These are phyloP conservation scores for Gynandropsis gynandra DNA, from an alignment of 345 rosid genomes.

Conservation along the genomic window DNA sequence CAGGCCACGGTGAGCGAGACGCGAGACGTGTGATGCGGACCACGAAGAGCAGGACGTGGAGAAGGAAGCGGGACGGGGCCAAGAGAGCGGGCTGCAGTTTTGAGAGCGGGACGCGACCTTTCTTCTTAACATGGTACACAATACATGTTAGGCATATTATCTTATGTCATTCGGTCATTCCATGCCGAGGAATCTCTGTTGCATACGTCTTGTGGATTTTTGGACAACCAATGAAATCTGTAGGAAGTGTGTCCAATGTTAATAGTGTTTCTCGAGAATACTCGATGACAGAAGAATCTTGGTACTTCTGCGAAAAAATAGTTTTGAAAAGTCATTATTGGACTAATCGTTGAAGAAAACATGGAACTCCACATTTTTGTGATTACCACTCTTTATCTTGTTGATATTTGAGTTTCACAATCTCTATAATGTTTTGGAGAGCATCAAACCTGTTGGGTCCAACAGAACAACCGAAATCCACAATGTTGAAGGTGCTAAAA, in stretches of 20 bases:
- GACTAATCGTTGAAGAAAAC: conserved; percentile 32
- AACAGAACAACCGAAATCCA: conserved; percentile 16
- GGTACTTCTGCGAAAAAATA: conserved; percentile 28
- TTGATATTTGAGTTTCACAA: neutral
- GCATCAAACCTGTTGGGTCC: conserved; percentile 18
- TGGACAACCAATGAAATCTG: conserved; percentile 20
- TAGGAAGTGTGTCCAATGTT: conserved; percentile 2
- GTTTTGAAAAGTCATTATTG: conserved; percentile 21
- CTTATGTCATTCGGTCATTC: conserved; percentile 13
- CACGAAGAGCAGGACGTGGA: no score
- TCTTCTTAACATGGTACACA: no score
- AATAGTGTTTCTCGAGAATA: conserved; percentile 14
- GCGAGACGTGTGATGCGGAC: no score
- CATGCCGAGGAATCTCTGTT: conserved; percentile 9
- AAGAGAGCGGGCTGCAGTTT: no score
- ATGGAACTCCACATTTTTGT: conserved; percentile 10
- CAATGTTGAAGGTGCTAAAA: neutral
- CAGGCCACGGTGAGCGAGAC: no score
- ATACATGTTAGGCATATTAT: no score
- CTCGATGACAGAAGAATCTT: conserved; percentile 23
- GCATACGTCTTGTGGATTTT: conserved; percentile 8
- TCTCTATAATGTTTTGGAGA: conserved; percentile 17
- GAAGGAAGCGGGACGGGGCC: no score
- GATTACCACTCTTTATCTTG: neutral
- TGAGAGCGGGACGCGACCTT: no score